A percentile compares a stretch with the other conserved stretches of the same genome.
Evolutionary conservation across 345 rosid species (phyloP).

Genomic region (Lumnitzera racemosa): DNA sequence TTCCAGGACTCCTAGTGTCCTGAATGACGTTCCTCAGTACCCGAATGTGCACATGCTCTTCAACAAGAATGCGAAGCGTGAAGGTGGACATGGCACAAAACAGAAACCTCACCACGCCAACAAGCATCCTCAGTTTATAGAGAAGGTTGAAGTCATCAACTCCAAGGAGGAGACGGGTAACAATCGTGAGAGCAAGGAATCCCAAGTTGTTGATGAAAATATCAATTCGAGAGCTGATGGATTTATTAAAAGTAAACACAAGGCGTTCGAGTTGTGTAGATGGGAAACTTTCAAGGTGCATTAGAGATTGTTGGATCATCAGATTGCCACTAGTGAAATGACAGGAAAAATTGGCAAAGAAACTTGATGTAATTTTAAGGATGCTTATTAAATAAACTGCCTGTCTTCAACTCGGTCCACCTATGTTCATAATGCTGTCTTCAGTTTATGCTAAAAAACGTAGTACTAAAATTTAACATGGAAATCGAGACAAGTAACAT

Average conservation of each 20-base stretch:
- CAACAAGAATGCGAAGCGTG: conserved; percentile 14
- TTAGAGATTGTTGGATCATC: background rate
- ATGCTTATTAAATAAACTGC: conserved; percentile 22
- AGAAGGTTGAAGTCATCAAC: conserved; percentile 33
- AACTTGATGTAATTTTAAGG: background rate
- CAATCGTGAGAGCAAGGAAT: background rate
- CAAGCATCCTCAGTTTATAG: conserved; percentile 14
- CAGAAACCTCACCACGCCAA: background rate
- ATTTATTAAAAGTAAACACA: conserved; percentile 20
- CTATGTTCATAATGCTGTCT: background rate
- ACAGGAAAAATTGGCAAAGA: conserved; percentile 4
- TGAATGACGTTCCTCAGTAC: conserved; percentile 30
- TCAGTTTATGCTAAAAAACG: background rate
- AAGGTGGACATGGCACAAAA: conserved; percentile 8
- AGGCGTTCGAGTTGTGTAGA: conserved; percentile 26
- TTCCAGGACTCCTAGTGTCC: conserved; percentile 20
- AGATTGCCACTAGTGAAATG: background rate
- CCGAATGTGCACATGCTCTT: conserved; percentile 31
- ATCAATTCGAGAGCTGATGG: conserved; percentile 10
- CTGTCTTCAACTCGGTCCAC: conserved; percentile 1
- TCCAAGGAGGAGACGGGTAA: conserved; percentile 7
- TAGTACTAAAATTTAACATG: no score
- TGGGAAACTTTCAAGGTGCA: conserved; percentile 22
- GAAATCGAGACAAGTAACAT: background rate
- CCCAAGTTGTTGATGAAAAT: conserved; percentile 6